Evolutionary conservation across 2,329 filamentous ascomycete genomes (phyloP).

Genomic region (Alternaria ventricosa): DNA sequence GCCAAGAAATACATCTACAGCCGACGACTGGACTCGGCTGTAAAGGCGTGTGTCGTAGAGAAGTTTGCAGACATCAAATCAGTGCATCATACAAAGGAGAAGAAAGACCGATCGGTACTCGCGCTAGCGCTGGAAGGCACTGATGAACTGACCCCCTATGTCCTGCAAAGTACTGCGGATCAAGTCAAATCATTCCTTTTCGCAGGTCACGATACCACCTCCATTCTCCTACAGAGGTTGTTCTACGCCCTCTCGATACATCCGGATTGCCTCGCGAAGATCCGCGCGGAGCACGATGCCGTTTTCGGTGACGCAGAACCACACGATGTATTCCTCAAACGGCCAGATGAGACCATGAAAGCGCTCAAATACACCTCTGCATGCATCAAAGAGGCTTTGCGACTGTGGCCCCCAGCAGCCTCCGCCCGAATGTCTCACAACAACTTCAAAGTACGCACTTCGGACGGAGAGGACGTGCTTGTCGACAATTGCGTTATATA

Average conservation of each 20-base stretch:
- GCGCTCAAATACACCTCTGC: conserved; percentile 60
- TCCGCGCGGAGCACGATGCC: conserved; percentile 59
- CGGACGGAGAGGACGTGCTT: conserved; percentile 52
- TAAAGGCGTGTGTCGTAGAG: conserved; percentile 35
- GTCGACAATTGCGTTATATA: conserved; percentile 56
- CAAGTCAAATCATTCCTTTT: conserved; percentile 54
- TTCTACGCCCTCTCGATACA: conserved; percentile 43
- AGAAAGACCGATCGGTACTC: conserved; percentile 39
- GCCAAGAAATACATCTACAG: conserved; percentile 29
- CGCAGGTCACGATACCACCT: conserved; percentile 57
- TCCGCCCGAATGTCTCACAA: conserved; percentile 50
- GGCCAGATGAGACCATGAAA: conserved; percentile 58
- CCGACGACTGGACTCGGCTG: conserved; percentile 29
- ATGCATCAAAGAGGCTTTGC: conserved; percentile 62
- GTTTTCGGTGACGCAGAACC: conserved; percentile 58
- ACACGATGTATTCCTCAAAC: conserved; percentile 49
- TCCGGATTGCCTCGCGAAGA: conserved; percentile 36
- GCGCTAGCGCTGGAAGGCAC: conserved; percentile 43
- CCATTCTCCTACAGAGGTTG: conserved; percentile 39
- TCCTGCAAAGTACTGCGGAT: conserved; percentile 48
- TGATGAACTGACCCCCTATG: conserved; percentile 44
- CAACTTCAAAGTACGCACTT: conserved; percentile 52
- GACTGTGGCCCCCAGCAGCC: conserved; percentile 60
- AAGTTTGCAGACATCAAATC: conserved; percentile 35
- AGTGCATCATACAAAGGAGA: conserved; percentile 20